Evolutionary conservation across 225 moss, liverwort and hornwort genomes (phyloP).

Genomic region (Straminergon stramineum): DNA sequence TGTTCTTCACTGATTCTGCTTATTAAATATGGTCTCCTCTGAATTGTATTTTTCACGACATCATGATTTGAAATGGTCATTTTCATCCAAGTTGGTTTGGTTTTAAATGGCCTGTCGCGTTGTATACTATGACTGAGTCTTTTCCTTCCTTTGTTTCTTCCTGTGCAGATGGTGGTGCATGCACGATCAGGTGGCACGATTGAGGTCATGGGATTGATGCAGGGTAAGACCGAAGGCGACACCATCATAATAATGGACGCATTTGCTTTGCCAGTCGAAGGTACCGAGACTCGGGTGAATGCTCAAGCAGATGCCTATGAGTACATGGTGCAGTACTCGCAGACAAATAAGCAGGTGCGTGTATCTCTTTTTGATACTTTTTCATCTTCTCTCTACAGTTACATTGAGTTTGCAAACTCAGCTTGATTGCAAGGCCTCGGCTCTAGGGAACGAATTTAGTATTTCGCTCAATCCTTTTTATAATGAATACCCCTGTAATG

Average conservation of each 20-base stretch:
- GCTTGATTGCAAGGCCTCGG: not conserved
- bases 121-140: not conserved
- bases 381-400: not conserved
- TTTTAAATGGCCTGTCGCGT: not conserved
- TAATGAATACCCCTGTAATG: not conserved
- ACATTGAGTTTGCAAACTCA: not conserved
- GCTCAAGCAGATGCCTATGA: slow-evolving; percentile 96
- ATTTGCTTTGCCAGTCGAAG: slow-evolving; percentile 90
- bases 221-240: slow-evolving; percentile 90
- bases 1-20: not conserved
- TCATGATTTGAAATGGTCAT: not conserved
- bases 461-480: not conserved
- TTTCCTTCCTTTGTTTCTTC: not conserved
- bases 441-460: not conserved
- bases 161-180: slow-evolving; percentile 86
- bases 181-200: slow-evolving; percentile 95
- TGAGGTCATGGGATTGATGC: slow-evolving; percentile 97
- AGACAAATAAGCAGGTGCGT: slow-evolving; percentile 81
- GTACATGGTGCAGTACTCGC: slow-evolving; percentile 95
- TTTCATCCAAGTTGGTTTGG: not conserved
- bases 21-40: not conserved
- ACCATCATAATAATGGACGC: slow-evolving; percentile 96
- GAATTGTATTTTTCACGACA: not conserved
- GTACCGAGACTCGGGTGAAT: slow-evolving; percentile 92
- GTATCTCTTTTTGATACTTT: not conserved